Evolutionary conservation across 805 yeast genomes (phyloP).

Genomic region (Lipomyces yamadae): DNA sequence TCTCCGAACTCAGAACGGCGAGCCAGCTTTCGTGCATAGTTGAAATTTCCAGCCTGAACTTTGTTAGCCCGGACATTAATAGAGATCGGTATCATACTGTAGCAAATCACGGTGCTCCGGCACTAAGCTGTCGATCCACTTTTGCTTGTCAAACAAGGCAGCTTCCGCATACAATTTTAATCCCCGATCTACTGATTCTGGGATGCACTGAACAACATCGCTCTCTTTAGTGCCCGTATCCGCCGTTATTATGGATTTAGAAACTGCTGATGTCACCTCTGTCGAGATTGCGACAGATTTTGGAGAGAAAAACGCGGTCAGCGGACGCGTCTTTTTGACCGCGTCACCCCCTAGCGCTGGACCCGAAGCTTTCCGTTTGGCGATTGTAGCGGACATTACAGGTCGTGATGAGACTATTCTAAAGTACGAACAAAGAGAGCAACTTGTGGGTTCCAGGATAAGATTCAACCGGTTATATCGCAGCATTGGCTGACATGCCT

Average conservation of each 20-base stretch:
- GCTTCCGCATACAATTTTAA: background rate
- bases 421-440: background rate
- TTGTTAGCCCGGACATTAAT: constrained; percentile 19
- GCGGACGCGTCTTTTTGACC: constrained; percentile 24
- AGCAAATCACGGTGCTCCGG: constrained; percentile 59
- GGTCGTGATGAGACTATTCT: background rate
- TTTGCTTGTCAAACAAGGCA: constrained; percentile 50
- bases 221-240: background rate
- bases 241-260: background rate
- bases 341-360: constrained; percentile 4
- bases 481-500: background rate
- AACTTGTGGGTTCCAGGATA: background rate
- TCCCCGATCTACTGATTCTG: background rate
- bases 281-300: constrained; percentile 5
- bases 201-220: background rate
- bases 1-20: constrained; percentile 64
- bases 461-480: background rate
- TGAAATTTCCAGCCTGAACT: constrained; percentile 60
- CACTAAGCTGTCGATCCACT: constrained; percentile 57
- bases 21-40: constrained; percentile 84
- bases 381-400: constrained; percentile 8
- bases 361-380: constrained; percentile 24
- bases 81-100: constrained; percentile 40
- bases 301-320: constrained; percentile 24
- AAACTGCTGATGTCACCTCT: background rate